Percentiles rank a stretch among this genome's conserved stretches.
Evolutionary conservation across 352 stramenopile species (phyloP).

Genomic region (Globisporangium heterothallicum): DNA sequence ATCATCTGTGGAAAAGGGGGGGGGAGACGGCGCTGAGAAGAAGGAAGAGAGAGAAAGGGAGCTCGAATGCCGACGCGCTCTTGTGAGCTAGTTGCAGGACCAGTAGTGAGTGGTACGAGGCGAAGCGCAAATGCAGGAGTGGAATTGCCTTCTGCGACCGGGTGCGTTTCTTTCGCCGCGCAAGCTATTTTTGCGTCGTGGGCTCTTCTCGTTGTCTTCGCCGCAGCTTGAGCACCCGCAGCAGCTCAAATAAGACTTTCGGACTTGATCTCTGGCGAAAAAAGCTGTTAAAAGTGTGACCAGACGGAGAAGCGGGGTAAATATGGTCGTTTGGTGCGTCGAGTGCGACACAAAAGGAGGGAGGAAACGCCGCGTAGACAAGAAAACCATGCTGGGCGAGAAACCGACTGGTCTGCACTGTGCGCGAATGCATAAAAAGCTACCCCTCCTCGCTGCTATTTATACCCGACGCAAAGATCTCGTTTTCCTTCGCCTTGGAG

Average conservation of each 20-base stretch:
- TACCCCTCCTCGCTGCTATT: too few relatives aligned
- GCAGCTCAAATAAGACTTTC: too few relatives aligned
- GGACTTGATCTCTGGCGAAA: neutral
- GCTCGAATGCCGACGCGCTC: too few relatives aligned
- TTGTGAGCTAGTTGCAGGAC: slow-evolving; percentile 1
- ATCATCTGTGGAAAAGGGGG: slow-evolving; percentile 22
- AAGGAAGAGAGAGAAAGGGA: neutral
- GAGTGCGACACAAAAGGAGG: too few relatives aligned
- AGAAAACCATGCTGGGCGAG: too few relatives aligned
- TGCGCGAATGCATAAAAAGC: too few relatives aligned
- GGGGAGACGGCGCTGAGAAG: slow-evolving; percentile 3
- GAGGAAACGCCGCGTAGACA: neutral
- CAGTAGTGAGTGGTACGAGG: neutral
- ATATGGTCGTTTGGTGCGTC: too few relatives aligned
- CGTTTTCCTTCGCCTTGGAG: too few relatives aligned
- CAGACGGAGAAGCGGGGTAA: neutral
- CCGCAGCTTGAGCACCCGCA: too few relatives aligned
- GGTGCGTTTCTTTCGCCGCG: neutral
- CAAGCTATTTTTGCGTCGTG: neutral
- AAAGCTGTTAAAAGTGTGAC: neutral
- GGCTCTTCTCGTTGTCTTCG: neutral
- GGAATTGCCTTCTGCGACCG: neutral
- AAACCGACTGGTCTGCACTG: too few relatives aligned
- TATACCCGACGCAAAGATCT: too few relatives aligned
- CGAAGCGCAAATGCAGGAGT: slow-evolving; percentile 11